Evolutionary conservation across 495 filamentous ascomycete genomes (phyloP), one percentile per base, ranked within the genome.

Genomic region (Daldinia caldariorum): DNA sequence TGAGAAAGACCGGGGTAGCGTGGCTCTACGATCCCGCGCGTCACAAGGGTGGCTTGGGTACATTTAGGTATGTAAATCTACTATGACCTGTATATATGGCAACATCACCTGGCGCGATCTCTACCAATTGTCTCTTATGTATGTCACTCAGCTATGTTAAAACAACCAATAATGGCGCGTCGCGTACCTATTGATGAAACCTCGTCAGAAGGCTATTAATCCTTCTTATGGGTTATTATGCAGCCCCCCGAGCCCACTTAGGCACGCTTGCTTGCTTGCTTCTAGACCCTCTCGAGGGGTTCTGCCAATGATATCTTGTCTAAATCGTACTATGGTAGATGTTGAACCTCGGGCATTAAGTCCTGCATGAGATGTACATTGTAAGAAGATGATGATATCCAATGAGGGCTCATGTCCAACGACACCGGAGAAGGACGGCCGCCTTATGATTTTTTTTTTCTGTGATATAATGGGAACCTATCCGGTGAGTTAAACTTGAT

Each of bases 241-340:
- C 64, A 67, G 56, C 49, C 51, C 49, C 57, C 57, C 64, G 26
- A 49, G 50, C 61, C 69, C 69, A 68, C 64, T 68, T 55, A 59
- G 63, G 63, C 69, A 67, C 58, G 63, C 53, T 67, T 58, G 58
- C 63, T 63, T 71, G 67, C 59, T 63, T 71, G 67, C 59, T 63
- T 63, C 57, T 70, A 66, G 61, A 70, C 57, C 22, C 22, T 62
- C 53, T 51, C 45, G 60, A 64, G 49, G 32, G 58, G 16, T 49
- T 50, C 34, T 47, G 41, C 69, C 59, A 67, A 63, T 66, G 12
- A 62, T 56, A 62, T 65, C 16, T 10, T 35, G 50, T 65, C 13
- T 45, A 66, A 43, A n/a, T n/a, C n/a, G n/a, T n/a, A 26, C 26
- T 26, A 26, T 26, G 26, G 26, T 26, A 26, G 26, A 35, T 57